Conservation (phyloP, 768 basidiomycete genomes). For the Tulasnella sp. region DNA sequence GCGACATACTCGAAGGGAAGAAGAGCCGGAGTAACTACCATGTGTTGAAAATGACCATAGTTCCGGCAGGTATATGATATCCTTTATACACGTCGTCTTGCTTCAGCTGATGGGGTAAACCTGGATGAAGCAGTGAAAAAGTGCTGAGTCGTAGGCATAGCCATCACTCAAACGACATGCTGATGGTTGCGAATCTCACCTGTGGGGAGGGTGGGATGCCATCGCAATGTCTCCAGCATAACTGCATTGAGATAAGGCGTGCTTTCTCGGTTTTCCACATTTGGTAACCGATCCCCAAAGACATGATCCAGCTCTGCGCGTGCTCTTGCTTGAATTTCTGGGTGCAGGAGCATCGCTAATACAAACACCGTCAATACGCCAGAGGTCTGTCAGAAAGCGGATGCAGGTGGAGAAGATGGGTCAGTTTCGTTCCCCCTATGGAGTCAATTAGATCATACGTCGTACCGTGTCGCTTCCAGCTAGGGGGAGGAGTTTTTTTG, state of each 20-base stretch:
- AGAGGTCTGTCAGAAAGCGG: slow-evolving; percentile 2
- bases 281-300: slow-evolving; percentile 3
- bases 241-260: slow-evolving; percentile 11
- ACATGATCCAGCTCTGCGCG: slow-evolving; percentile 8
- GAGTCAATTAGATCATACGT: no score
- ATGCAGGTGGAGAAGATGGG: neutral
- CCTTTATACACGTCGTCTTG: slow-evolving; percentile 15
- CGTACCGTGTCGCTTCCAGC: no score
- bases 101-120: slow-evolving; percentile 6
- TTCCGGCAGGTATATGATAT: slow-evolving; percentile 13
- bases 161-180: no score
- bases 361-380: slow-evolving; percentile 5
- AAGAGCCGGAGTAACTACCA: no score
- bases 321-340: neutral
- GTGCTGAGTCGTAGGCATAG: no score
- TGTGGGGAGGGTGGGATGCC: neutral
- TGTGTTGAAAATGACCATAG: slow-evolving; percentile 16
- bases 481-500: no score
- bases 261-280: slow-evolving; percentile 3
- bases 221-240: neutral
- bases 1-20: no score
- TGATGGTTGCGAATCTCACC: neutral
- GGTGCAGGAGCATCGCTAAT: slow-evolving; percentile 15
- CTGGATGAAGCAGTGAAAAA: neutral
- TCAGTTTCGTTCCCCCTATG: no score